These are phyloP conservation scores for Diplodia seriata DNA, from an alignment of 2,329 filamentous ascomycete species.

Conservation along the genomic window DNA sequence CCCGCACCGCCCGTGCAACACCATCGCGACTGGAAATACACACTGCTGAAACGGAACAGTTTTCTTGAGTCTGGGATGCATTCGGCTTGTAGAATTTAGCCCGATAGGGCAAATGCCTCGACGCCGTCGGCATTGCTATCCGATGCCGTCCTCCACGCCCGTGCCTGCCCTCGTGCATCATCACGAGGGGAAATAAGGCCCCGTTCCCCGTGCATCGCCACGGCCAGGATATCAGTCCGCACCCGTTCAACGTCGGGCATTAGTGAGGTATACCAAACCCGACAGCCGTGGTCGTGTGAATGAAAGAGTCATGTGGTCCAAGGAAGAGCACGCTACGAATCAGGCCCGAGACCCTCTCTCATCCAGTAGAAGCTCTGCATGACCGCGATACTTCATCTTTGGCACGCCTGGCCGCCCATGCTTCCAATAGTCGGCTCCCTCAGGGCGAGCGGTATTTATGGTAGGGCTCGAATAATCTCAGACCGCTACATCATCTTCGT, in stretches of 20 bases:
- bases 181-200: background rate
- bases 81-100: background rate
- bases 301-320: background rate
- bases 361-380: constrained; percentile 1
- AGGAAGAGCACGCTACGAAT: background rate
- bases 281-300: background rate
- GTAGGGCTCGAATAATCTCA: background rate
- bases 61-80: background rate
- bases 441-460: background rate
- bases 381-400: background rate
- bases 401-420: background rate
- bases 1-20: background rate
- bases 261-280: background rate
- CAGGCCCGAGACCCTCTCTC: background rate
- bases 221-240: background rate
- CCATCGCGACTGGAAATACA: background rate
- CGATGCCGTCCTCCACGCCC: background rate
- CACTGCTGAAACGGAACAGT: background rate
- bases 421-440: background rate
- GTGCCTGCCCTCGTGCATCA: background rate
- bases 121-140: background rate
- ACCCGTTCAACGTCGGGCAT: background rate
- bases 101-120: background rate
- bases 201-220: constrained; percentile 6
- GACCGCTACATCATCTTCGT: background rate